A percentile compares a stretch with the other conserved stretches of the same genome.
phyloP scores from a whole-genome alignment of 208 protist species.

The Entamoeba dispar region DNA sequence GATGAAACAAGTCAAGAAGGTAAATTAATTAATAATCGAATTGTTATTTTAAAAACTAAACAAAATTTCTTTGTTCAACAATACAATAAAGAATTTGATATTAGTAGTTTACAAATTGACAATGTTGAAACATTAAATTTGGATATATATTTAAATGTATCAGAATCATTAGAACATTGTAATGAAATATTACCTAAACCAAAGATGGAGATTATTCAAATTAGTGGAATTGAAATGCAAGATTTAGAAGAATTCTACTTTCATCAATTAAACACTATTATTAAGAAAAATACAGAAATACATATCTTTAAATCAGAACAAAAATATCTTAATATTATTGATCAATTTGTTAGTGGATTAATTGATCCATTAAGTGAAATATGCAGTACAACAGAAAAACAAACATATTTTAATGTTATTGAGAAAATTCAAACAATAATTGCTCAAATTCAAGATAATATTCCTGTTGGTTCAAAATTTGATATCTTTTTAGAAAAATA shows the following conservation, averaged over 20 bases:
- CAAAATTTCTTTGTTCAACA: neutral
- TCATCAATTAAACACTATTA: neutral
- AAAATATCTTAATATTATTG: neutral
- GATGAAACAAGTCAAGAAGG: neutral
- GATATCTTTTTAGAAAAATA: neutral
- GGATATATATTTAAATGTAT: neutral
- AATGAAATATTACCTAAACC: neutral
- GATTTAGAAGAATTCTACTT: neutral
- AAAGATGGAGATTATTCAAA: neutral
- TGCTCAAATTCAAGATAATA: neutral
- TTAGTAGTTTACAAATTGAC: neutral
- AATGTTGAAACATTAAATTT: neutral
- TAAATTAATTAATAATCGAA: neutral
- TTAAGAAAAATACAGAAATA: neutral
- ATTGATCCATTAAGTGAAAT: neutral
- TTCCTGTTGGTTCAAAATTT: neutral
- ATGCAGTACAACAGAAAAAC: neutral
- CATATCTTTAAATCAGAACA: neutral
- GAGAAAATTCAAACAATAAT: neutral
- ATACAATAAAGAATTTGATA: neutral
- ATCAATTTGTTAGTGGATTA: neutral
- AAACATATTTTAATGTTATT: neutral
- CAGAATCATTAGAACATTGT: neutral
- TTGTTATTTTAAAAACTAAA: neutral
- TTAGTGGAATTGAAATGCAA: neutral